Base-by-base conservation (phyloP, 495 filamentous ascomycete genomes). In the Astrocystis sublimbata region DNA sequence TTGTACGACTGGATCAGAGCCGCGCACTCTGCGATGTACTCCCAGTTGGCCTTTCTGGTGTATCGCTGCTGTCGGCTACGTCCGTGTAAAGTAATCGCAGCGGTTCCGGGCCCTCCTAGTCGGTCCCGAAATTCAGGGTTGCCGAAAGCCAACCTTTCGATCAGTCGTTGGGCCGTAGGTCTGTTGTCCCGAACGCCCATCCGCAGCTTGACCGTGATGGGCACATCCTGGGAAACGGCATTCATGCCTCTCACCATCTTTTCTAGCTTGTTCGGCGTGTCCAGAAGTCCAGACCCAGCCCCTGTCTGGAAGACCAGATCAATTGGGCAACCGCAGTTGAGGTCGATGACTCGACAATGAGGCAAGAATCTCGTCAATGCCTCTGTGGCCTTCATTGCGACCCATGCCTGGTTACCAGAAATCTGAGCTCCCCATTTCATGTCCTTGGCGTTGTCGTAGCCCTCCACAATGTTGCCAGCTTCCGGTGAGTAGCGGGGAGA, bases 241-340 rank as follows among this genome's bases (percentile, higher is more conserved):
- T 96, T 97, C 94, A 98, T 98, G 65, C 93, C 94, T 28, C 92
- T 81, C 55, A 98, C 80, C 66, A 96, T 97, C 74, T 92, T 92
- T 67, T 96, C 90, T 40, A 98, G 74, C 72, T 96, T 97, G 28
- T 83, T 83, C 41, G 83, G 88, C 40, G 85, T 79, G 62, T 98
- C 94, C 13, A 98, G 84, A 1, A 98, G 85, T n/a, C 90, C 92
- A n/a, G 93, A 97, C 3, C 94, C 94, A 21, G 91, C 90, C 43
- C 94, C 94, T 38, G 88, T 81, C 40, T 89, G 84, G 79, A 85
- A 96, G 42, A 98, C 87, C 57, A 96, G 82, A 64, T 98, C 93
- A 68, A 98, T 97, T 15, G 94, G 94, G 69, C 94, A 98, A 31
- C 94, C 94, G 68, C 93, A 97, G 76, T 98, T 98, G 61, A 98